Base-by-base conservation (phyloP, 371 early-diverging fungal genomes). In the Thermomucor indicae-seudaticae region DNA sequence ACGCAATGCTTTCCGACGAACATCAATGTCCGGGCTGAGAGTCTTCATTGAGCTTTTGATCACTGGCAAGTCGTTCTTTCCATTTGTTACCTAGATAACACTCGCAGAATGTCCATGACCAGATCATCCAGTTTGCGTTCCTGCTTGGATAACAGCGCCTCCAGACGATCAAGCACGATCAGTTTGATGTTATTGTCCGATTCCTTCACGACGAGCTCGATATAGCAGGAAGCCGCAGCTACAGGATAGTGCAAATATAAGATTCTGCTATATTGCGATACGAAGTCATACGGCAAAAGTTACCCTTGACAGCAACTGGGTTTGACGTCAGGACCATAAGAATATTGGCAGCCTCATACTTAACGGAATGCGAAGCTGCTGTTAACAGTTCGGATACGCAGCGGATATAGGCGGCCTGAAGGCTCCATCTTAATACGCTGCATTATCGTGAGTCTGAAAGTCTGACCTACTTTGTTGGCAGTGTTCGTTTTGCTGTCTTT, bases 131-230 rank as follows among this genome's bases (percentile, higher is more conserved):
- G 65, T 23, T 93, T 80, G 51, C 86, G 79, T 43, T 88, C 92
- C 60, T 95, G 89, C 64, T 92, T 91, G 51, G 83, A 81, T 30
- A 83, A 78, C 55, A 98, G 70, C 53, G 91, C 92, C 43, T 88
- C 86, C 37, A 98, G 68, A 43, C 92, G 84, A 62, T 94, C 93
- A 51, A 98, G 76, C 1, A 95, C 96, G 65, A 95, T 96, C 38
- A 97, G 67, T 75, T 97, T 97, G 42, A 97, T 88, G 69, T 97
- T 98, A 75, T 96, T 98, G 63, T 98, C 97, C 4, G 95, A 81
- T 63, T 93, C 98, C 70, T 92, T 93, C 38, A 88, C 73, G 48
- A 86, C 86, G 40, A 98, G 80, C 38, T 93, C 86, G 45, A 96
- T 91, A 53, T 92, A 95, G 68, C 90, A 89, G 14, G 84, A 57